These are phyloP conservation scores for Tolypocladium tundrense DNA, from an alignment of 2,329 filamentous ascomycete species.

Conservation along the genomic window DNA sequence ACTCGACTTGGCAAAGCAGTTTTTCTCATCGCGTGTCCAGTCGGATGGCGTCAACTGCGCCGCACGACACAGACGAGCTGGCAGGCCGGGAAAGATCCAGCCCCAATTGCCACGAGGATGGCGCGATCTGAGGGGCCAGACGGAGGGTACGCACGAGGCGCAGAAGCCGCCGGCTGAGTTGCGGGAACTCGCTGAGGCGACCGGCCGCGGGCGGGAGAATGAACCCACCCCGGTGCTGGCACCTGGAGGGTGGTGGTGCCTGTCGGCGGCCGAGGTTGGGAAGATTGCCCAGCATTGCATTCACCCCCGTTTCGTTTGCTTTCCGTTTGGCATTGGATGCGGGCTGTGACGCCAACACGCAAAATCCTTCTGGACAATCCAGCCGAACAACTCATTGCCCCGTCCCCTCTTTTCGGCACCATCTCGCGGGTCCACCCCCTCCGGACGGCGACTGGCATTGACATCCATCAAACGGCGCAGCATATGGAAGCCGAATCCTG, in stretches of 20 bases:
- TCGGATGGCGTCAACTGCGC: background rate
- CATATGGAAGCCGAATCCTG: background rate
- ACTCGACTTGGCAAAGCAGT: background rate
- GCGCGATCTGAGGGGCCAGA: conserved; percentile 1
- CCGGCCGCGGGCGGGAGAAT: background rate
- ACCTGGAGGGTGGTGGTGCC: background rate
- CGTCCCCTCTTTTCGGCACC: background rate
- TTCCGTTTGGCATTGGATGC: background rate
- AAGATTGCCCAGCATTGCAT: background rate
- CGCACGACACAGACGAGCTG: background rate
- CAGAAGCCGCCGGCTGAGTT: background rate
- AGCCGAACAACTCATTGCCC: background rate
- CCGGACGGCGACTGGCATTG: background rate
- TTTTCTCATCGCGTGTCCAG: background rate
- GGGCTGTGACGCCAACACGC: background rate
- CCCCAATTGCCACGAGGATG: conserved; percentile 6
- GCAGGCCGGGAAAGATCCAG: background rate
- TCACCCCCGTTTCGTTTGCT: background rate
- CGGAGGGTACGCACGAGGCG: background rate
- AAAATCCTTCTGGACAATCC: background rate
- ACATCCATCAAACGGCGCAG: background rate
- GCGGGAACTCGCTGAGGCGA: background rate
- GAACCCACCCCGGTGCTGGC: background rate
- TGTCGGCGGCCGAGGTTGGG: background rate
- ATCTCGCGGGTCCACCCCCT: background rate